A percentile compares a stretch with the other conserved stretches of the same genome.
Evolutionary conservation across 192 early-diverging fungal species (phyloP).

Genomic region (Dissophora globulifera): DNA sequence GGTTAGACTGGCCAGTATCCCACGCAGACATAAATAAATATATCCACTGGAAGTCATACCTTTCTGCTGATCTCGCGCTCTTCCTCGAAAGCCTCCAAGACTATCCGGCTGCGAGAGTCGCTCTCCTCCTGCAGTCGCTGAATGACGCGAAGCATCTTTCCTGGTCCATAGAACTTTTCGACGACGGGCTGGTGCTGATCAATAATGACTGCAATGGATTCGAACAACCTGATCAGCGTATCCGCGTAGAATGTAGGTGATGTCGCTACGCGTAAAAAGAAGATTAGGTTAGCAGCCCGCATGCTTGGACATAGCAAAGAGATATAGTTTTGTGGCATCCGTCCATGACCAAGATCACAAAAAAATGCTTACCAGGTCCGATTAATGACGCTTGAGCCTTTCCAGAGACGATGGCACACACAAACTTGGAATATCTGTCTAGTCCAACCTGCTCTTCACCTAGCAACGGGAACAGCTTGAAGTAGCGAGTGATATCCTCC

Average conservation of each 20-base stretch:
- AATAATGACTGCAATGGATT: constrained; percentile 86
- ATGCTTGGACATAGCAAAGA: no score
- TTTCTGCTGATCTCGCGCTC: constrained; percentile 65
- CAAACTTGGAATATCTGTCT: constrained; percentile 87
- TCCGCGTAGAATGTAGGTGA: constrained; percentile 77
- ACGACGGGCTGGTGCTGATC: constrained; percentile 90
- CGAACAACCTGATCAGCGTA: constrained; percentile 87
- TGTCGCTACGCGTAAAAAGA: constrained; percentile 25
- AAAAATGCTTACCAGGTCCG: constrained; percentile 45
- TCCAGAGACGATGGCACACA: constrained; percentile 81
- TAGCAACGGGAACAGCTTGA: constrained; percentile 90
- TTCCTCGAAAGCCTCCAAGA: constrained; percentile 86
- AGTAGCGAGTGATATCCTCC: constrained; percentile 83
- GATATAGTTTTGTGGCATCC: no score
- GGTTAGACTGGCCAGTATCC: no score
- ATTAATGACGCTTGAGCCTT: constrained; percentile 77
- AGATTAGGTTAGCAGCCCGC: not conserved
- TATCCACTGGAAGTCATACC: no score
- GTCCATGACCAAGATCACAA: no score
- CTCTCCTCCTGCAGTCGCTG: constrained; percentile 90
- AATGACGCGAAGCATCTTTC: constrained; percentile 89
- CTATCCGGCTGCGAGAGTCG: constrained; percentile 78
- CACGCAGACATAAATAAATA: constrained; percentile 6
- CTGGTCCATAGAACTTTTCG: constrained; percentile 85
- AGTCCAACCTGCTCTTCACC: constrained; percentile 87